Conservation (phyloP, 148 eudicot genomes). For the Dysphania ambrosioides region DNA sequence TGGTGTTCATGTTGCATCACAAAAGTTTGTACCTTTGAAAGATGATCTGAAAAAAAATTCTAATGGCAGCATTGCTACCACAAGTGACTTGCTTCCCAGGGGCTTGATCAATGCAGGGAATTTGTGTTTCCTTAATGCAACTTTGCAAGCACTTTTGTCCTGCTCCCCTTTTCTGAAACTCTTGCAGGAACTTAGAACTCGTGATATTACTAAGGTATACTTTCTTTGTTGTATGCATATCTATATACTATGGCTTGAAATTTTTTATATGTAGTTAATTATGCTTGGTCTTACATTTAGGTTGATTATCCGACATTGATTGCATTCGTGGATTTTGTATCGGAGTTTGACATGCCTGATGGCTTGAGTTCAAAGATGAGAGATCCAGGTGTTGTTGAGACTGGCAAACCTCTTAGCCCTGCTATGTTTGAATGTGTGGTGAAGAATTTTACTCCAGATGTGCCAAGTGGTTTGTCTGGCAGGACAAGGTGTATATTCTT, state of each 20-base stretch:
- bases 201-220: slow-evolving; percentile 64
- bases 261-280: not conserved
- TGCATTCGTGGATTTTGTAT: slow-evolving; percentile 67
- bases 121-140: slow-evolving; percentile 88
- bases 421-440: slow-evolving; percentile 78
- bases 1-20: slow-evolving; percentile 30
- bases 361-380: slow-evolving; percentile 49
- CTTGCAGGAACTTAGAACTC: slow-evolving; percentile 61
- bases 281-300: slow-evolving; percentile 28
- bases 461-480: slow-evolving; percentile 65
- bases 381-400: slow-evolving; percentile 49
- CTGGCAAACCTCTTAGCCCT: slow-evolving; percentile 77
- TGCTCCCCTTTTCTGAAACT: slow-evolving; percentile 92
- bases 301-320: slow-evolving; percentile 70
- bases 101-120: slow-evolving; percentile 92
- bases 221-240: not conserved
- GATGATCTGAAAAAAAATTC: slow-evolving; percentile 28
- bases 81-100: slow-evolving; percentile 58
- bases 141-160: slow-evolving; percentile 82
- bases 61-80: slow-evolving; percentile 40
- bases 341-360: slow-evolving; percentile 56
- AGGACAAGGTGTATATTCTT: slow-evolving; percentile 58
- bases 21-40: slow-evolving; percentile 27
- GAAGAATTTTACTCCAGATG: slow-evolving; percentile 81
- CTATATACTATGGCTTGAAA: not conserved